Conservation (phyloP, 169 alveolate genomes). For the Cryptosporidium andersoni region DNA sequence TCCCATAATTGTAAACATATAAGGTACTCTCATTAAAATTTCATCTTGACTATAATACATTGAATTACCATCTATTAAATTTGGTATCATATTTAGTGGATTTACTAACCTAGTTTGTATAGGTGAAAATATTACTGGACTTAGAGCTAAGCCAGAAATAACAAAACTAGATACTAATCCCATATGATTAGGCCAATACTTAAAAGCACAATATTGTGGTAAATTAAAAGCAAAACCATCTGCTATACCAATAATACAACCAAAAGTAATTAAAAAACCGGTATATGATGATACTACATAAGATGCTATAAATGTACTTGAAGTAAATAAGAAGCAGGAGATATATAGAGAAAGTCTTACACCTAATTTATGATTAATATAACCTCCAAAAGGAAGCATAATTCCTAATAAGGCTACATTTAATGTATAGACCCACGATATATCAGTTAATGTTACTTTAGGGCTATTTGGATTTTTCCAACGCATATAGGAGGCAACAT, state of each 20-base stretch:
- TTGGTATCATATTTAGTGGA: constrained; percentile 27
- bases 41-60: constrained; percentile 40
- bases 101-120: constrained; percentile 42
- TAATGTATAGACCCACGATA: constrained; percentile 67
- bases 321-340: constrained; percentile 7
- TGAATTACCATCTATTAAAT: constrained; percentile 18
- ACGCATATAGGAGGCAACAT: constrained; percentile 64
- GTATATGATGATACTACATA: constrained; percentile 44
- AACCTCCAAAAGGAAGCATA: constrained; percentile 55
- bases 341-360: constrained; percentile 20
- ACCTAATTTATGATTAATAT: constrained; percentile 24
- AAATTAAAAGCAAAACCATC: constrained; percentile 58
- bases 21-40: constrained; percentile 34
- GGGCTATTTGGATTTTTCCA: background rate
- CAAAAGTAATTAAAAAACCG: constrained; percentile 34
- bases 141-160: constrained; percentile 46
- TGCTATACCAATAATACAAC: constrained; percentile 54
- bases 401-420: constrained; percentile 42
- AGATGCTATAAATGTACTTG: constrained; percentile 29
- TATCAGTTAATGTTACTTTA: constrained; percentile 24
- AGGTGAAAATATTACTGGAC: constrained; percentile 65
- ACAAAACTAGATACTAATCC: constrained; percentile 59
- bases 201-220: constrained; percentile 62
- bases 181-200: constrained; percentile 25
- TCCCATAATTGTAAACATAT: constrained; percentile 58